These are phyloP conservation scores for Eimeria brunetti DNA, from an alignment of 169 alveolate species.

Conservation along the genomic window DNA sequence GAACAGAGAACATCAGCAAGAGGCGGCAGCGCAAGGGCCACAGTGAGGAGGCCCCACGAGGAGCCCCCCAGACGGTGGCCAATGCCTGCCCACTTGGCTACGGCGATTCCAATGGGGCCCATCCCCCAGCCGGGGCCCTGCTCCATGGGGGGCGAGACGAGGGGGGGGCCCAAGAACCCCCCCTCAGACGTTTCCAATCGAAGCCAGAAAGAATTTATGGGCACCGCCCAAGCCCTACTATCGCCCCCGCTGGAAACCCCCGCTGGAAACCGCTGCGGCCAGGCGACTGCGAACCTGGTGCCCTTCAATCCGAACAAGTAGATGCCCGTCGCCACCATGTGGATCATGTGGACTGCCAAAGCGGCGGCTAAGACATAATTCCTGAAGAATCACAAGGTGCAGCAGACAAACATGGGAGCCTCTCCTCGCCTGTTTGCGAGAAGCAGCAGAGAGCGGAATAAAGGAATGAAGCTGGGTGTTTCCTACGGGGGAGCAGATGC, in stretches of 20 bases:
- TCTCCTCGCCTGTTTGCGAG: neutral
- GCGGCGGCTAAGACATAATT: slow-evolving; percentile 43
- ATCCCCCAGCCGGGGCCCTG: slow-evolving; percentile 28
- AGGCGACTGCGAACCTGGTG: slow-evolving; percentile 34
- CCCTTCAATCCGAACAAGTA: slow-evolving; percentile 50
- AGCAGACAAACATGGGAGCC: neutral
- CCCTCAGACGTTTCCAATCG: slow-evolving; percentile 14
- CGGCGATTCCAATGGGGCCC: slow-evolving; percentile 19
- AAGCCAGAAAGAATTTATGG: slow-evolving; percentile 62
- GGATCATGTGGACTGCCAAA: slow-evolving; percentile 52
- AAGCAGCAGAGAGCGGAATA: neutral
- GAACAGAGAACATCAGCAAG: slow-evolving; percentile 41
- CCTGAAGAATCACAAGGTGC: slow-evolving; percentile 12
- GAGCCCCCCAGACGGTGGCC: slow-evolving; percentile 24
- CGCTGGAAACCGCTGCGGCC: slow-evolving; percentile 63
- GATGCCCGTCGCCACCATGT: slow-evolving; percentile 57
- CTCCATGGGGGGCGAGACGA: slow-evolving; percentile 28
- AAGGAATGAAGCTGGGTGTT: neutral
- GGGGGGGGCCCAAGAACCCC: neutral
- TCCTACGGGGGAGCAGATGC: no score
- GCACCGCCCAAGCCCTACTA: slow-evolving; percentile 21
- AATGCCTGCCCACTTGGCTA: slow-evolving; percentile 51
- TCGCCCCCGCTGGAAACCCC: neutral
- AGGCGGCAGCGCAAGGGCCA: slow-evolving; percentile 49
- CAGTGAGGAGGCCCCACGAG: slow-evolving; percentile 61